Evolutionary conservation across 805 yeast species (phyloP), one percentile per base, ranked within the genome.

Genomic region (Saturnispora halmiae): DNA sequence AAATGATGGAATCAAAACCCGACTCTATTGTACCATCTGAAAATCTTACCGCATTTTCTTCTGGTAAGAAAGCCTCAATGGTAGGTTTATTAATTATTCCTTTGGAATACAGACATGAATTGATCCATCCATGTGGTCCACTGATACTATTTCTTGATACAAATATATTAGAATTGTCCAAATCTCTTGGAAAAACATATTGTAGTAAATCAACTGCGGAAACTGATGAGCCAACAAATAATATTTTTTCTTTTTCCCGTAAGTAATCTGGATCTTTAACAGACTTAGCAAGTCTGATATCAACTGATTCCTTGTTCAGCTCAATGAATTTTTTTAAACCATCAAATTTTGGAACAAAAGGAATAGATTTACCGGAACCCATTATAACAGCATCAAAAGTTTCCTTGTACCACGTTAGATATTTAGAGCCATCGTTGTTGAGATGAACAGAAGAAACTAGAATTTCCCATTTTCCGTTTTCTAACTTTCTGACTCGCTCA

Each of bases 311-410:
- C 25, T 54, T 49, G 13, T 52, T 51, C 34, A 56, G 54, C 63
- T 51, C 2, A 81, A 84, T 3, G 58, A 50, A 51, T 15, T 46
- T 37, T 2, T 16, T 15, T 4, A 51, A 34, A 8, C 42, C 42
- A 7, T 46, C 55, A 30, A 73, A 63, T 16, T 66, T 54, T 2
- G 90, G 88, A 35, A 73, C 57, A 49, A 53, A 63, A 1, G 88
- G 88, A 22, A 69, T 61, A 24, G 77, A 68, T 53, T 75, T 78
- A 2, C 88, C 88, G 18, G 72, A 64, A 3, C 85, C 82, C 8
- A 79, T 54, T 2, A 75, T 73, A 8, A 82, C 70, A 8, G 75
- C 82, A 53, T 81, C 87, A 50, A 67, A 76, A 20, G 47, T 48
- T 38, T 71, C 69, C 31, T 51, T 55, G 46, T 71, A 70, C 75